These are phyloP conservation scores for Schizothecium vesticola DNA, from an alignment of 495 filamentous ascomycete genomes.

Conservation along the genomic window DNA sequence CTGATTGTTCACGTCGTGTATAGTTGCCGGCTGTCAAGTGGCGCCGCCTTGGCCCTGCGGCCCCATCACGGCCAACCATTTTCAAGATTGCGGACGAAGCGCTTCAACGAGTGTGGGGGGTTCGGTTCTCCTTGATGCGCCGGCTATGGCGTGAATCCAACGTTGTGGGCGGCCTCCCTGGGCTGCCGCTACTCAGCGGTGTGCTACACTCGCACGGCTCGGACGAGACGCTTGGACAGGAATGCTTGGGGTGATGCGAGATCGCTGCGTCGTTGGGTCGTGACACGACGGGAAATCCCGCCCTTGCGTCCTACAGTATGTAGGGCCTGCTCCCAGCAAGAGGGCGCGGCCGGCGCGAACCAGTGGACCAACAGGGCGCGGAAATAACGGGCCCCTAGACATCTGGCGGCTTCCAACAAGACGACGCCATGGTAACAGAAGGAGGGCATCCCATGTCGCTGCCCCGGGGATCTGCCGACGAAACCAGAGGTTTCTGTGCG, in stretches of 20 bases:
- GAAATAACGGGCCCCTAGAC: too few relatives aligned
- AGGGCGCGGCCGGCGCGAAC: neutral
- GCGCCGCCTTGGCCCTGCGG: neutral
- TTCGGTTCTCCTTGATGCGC: neutral
- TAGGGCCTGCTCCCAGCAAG: neutral
- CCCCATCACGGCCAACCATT: too few relatives aligned
- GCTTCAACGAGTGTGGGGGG: neutral
- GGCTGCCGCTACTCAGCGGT: neutral
- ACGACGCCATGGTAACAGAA: neutral
- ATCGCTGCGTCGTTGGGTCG: neutral
- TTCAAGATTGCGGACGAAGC: neutral
- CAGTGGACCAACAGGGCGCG: neutral
- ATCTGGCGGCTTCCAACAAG: neutral
- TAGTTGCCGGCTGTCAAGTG: neutral
- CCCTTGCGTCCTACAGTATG: neutral
- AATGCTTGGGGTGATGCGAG: neutral
- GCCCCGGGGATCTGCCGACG: neutral
- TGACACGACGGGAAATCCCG: neutral
- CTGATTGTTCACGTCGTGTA: neutral
- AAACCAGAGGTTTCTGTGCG: neutral
- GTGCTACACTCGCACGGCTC: neutral
- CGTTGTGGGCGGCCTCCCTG: neutral
- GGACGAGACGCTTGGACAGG: neutral
- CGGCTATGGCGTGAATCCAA: neutral
- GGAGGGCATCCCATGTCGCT: neutral